Evolutionary conservation across 345 rosid genomes (phyloP).

Genomic region (Linum usitatissimum): DNA sequence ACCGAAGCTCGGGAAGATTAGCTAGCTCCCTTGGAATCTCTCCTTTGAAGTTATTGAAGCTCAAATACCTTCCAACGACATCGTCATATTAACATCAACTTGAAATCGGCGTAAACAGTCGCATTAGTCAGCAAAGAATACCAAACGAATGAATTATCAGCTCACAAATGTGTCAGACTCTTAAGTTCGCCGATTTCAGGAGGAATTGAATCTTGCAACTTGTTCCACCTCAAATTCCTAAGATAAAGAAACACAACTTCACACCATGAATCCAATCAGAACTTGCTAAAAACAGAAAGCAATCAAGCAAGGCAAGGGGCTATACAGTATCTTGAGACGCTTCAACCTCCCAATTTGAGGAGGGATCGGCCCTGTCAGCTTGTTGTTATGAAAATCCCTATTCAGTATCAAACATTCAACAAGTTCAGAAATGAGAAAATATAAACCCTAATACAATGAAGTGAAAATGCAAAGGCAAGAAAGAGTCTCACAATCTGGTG

Average conservation of each 20-base stretch:
- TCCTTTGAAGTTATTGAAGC: slow-evolving; percentile 91
- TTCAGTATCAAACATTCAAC: neutral
- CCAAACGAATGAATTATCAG: slow-evolving; percentile 2
- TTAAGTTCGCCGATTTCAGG: slow-evolving; percentile 83
- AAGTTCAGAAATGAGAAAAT: neutral
- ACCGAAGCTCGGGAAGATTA: slow-evolving; percentile 77
- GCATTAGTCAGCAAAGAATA: neutral
- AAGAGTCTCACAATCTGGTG: slow-evolving; percentile 53
- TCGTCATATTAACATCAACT: neutral
- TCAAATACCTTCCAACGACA: slow-evolving; percentile 51
- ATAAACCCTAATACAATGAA: neutral
- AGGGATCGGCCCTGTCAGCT: slow-evolving; percentile 89
- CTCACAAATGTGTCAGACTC: slow-evolving; percentile 85
- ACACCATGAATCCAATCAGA: neutral
- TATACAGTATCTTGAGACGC: slow-evolving; percentile 71
- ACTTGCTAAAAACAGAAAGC: neutral
- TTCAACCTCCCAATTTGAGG: slow-evolving; percentile 84
- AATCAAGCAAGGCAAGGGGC: slow-evolving; percentile 14
- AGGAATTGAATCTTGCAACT: slow-evolving; percentile 86
- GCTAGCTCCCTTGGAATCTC: slow-evolving; percentile 89
- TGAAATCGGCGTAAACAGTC: neutral
- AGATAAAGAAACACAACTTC: neutral
- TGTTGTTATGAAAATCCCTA: slow-evolving; percentile 88
- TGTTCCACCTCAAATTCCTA: slow-evolving; percentile 93
- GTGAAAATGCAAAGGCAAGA: neutral